Conservation (phyloP, 257 asterid species). For the Petunia secreta region DNA sequence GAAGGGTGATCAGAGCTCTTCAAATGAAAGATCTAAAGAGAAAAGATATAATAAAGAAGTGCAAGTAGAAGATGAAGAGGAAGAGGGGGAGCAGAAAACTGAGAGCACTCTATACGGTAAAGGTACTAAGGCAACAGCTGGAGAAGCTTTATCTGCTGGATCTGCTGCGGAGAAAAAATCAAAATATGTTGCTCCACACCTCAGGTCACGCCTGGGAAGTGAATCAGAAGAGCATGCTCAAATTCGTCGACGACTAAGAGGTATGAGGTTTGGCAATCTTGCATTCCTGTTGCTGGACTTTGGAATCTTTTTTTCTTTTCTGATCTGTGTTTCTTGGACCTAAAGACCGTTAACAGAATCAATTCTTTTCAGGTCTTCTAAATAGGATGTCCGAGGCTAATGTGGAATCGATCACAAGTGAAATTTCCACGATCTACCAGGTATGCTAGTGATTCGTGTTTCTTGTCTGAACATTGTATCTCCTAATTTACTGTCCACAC, state of each 20-base stretch:
- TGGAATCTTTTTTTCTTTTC: background rate
- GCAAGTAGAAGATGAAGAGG: constrained; percentile 21
- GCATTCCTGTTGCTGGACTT: constrained; percentile 23
- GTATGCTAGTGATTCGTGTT: constrained; percentile 43
- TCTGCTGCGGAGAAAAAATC: constrained; percentile 32
- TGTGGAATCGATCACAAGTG: constrained; percentile 73
- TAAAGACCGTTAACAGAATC: constrained; percentile 27
- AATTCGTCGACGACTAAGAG: constrained; percentile 70
- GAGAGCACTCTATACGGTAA: constrained; percentile 37
- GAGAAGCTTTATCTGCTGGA: constrained; percentile 32
- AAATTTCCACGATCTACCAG: constrained; percentile 57
- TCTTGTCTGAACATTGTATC: constrained; percentile 3
- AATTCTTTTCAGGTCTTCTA: constrained; percentile 65
- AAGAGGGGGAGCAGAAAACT: constrained; percentile 37
- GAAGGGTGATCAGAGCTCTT: constrained; percentile 28
- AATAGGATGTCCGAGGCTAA: constrained; percentile 83
- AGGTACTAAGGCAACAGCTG: constrained; percentile 32
- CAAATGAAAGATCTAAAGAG: constrained; percentile 21
- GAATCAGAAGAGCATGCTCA: constrained; percentile 76
- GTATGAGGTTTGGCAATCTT: constrained; percentile 38
- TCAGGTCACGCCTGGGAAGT: constrained; percentile 52
- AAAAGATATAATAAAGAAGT: constrained; percentile 31
- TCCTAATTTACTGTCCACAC: background rate
- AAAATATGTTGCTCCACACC: constrained; percentile 76
- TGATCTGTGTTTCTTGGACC: constrained; percentile 19